Evolutionary conservation across 1,284 basidiomycete species (phyloP), one percentile per base, ranked within the genome.

Genomic region (Malassezia equina): DNA sequence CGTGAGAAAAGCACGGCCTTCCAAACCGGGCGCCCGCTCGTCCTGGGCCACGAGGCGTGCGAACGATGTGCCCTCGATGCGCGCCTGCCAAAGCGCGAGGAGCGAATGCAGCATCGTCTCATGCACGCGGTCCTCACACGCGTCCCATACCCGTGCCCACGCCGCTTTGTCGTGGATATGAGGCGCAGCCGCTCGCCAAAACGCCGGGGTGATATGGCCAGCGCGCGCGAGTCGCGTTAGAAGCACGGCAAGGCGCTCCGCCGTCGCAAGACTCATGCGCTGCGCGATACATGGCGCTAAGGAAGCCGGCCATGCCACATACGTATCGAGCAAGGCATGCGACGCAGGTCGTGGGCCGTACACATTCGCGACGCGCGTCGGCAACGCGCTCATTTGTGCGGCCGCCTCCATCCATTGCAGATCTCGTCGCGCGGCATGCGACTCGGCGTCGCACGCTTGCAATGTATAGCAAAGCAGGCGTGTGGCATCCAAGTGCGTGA

Each of bases 351-450:
- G 31, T 7, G 46, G 46, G 17, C 46, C 43, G 15, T 25, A 52
- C 24, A 43, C 42, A 19, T 57, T 57, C 17, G 50, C 49, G 9
- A 50, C 50, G 23, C 55, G 55, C 39, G 45, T 47, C 21, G 55
- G 55, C 39, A 57, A 45, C 8, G 32, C 45, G 4, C 39, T 25
- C 25, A 51, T 31, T 21, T 47, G 34, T 6, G 49, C 39, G 23
- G 46, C 43, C 4, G n/a, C 19, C 9, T 50, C 50, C 7, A 15
- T 12, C 55, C 55, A 57, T 21, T 4, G 8, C 11, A 47, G 7
- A 25, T 56, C 48, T n/a, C 48, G 42, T 15, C 15, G 24, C 17
- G 54, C 48, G 2, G 34, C 27, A 11, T 36, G 19, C 19, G 47
- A 42, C 36, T 45, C 48, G 13, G 24, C 17, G 3, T 23, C 28